These are phyloP conservation scores for Ocimum tenuiflorum DNA, from an alignment of 257 asterid species.

Conservation along the genomic window DNA sequence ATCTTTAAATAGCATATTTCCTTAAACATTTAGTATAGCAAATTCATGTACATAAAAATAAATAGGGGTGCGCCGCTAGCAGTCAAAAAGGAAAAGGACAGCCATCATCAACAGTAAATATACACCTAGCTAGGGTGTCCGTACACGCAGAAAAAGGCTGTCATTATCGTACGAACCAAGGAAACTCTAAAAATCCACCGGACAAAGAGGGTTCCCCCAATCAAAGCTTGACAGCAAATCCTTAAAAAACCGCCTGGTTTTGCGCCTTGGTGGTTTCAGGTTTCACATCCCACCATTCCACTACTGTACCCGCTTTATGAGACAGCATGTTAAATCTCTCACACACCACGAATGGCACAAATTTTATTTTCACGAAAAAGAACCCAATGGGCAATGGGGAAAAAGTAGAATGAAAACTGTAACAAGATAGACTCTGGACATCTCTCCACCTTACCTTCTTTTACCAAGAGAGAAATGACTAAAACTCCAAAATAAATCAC, in stretches of 20 bases:
- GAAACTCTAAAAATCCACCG: constrained; percentile 12
- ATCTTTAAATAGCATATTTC: too few relatives aligned
- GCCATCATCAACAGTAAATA: background rate
- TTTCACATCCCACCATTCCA: constrained; percentile 26
- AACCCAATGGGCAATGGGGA: background rate
- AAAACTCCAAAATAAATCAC: background rate
- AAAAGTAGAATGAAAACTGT: background rate
- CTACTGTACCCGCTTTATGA: constrained; percentile 30
- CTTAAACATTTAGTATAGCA: too few relatives aligned
- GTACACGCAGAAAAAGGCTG: constrained; percentile 12
- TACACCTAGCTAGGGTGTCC: background rate
- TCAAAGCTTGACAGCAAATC: constrained; percentile 35
- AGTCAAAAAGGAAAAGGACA: background rate
- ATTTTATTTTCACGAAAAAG: constrained; percentile 13
- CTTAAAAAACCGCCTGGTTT: constrained; percentile 33
- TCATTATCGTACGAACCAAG: constrained; percentile 24
- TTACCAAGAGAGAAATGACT: constrained; percentile 23
- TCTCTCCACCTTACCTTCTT: background rate
- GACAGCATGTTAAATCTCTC: constrained; percentile 26
- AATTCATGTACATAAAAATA: too few relatives aligned
- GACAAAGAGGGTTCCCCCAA: constrained; percentile 22
- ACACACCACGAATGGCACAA: background rate
- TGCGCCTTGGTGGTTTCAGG: constrained; percentile 21
- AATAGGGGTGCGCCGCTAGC: too few relatives aligned
- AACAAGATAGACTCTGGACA: background rate